Evolutionary conservation across 225 moss, liverwort and hornwort species (phyloP).

Genomic region (Bryum argenteum): DNA sequence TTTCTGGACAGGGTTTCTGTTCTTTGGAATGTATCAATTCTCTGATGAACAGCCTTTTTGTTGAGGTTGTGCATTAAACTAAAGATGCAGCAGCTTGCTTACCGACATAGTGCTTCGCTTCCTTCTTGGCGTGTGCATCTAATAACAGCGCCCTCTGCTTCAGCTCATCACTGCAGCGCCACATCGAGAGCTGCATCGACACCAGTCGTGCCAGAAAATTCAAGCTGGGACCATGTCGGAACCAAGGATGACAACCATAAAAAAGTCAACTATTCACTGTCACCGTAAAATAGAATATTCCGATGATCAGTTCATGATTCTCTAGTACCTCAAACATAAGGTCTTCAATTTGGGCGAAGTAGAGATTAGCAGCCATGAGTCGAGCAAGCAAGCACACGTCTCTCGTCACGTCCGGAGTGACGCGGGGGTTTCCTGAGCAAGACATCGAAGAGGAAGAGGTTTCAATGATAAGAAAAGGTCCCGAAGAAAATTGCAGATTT

Average conservation of each 20-base stretch:
- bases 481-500: too few relatives aligned
- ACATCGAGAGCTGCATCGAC: conserved; percentile 64
- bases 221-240: neutral
- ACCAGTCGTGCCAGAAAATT: neutral
- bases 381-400: conserved; percentile 68
- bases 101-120: conserved; percentile 75
- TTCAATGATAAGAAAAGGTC: too few relatives aligned
- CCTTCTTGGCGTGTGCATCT: conserved; percentile 55
- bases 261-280: neutral
- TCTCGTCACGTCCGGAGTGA: conserved; percentile 66
- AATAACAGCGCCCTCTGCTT: conserved; percentile 47
- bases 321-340: conserved; percentile 63
- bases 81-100: conserved; percentile 1
- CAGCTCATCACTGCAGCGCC: conserved; percentile 76
- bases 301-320: neutral
- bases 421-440: conserved; percentile 56
- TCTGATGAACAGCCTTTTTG: too few relatives aligned
- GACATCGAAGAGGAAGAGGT: too few relatives aligned
- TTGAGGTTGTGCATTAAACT: too few relatives aligned
- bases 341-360: conserved; percentile 64
- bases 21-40: too few relatives aligned
- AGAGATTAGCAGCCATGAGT: conserved; percentile 65
- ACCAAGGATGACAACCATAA: neutral
- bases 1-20: too few relatives aligned
- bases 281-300: too few relatives aligned